Percentiles rank a stretch among this genome's conserved stretches.
phyloP scores from a whole-genome alignment of 352 stramenopile species.

The Pythium brachiatum region DNA sequence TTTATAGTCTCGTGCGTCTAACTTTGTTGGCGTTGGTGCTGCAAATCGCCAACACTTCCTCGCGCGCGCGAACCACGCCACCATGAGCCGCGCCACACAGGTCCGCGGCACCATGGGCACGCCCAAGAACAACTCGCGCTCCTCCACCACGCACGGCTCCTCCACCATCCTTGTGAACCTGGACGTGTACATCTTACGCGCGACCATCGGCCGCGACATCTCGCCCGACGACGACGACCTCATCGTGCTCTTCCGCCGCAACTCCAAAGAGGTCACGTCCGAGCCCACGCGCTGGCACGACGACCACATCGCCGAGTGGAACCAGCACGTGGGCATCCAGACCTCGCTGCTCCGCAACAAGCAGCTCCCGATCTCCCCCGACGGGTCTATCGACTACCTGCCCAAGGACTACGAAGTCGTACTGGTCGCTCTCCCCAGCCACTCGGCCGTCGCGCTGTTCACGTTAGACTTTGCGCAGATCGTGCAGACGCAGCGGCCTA shows the following conservation, averaged over 20 bases:
- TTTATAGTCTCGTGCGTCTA: not conserved
- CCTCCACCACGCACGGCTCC: conserved; percentile 23
- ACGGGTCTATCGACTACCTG: conserved; percentile 51
- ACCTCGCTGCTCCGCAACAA: conserved; percentile 69
- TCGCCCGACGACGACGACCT: conserved; percentile 67
- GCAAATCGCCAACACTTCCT: not conserved
- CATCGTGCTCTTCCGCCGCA: conserved; percentile 81
- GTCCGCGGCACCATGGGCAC: conserved; percentile 11
- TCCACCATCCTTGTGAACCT: conserved; percentile 68
- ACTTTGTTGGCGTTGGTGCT: not conserved
- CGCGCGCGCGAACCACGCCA: too few relatives aligned
- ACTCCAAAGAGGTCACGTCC: conserved; percentile 76
- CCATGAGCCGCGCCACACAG: conserved; percentile 19
- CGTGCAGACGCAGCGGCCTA: conserved; percentile 47
- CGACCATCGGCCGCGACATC: conserved; percentile 74
- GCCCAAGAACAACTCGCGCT: conserved; percentile 20
- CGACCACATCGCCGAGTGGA: conserved; percentile 74
- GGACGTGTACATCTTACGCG: conserved; percentile 63
- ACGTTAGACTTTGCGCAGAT: conserved; percentile 69
- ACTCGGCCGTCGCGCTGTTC: conserved; percentile 78
- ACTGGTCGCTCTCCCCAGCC: conserved; percentile 76
- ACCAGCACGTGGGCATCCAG: conserved; percentile 76
- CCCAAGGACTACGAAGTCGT: conserved; percentile 84
- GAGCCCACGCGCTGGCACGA: conserved; percentile 61
- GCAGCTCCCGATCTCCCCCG: conserved; percentile 13